Conservation (phyloP, 805 yeast species). For the Brettanomyces naardenensis region DNA sequence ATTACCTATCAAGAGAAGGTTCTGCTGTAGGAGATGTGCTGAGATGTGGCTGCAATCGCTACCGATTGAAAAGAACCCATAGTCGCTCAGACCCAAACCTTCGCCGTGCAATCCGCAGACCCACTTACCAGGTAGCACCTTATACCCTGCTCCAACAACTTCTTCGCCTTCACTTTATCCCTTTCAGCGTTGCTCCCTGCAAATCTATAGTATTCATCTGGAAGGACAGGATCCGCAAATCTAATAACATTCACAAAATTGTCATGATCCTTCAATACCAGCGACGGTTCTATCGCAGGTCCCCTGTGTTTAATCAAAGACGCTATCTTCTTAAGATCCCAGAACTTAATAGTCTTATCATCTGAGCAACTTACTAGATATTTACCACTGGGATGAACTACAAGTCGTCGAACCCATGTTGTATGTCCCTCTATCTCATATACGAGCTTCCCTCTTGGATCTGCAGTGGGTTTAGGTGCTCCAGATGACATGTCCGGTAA, state of each 20-base stretch:
- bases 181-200: slow-evolving; percentile 17
- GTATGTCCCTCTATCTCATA: slow-evolving; percentile 64
- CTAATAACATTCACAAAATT: slow-evolving; percentile 63
- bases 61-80: slow-evolving; percentile 2
- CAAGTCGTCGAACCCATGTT: slow-evolving; percentile 75
- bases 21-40: slow-evolving; percentile 47
- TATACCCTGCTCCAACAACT: slow-evolving; percentile 36
- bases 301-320: slow-evolving; percentile 6
- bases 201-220: slow-evolving; percentile 8
- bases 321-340: slow-evolving; percentile 50
- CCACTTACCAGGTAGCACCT: slow-evolving; percentile 61
- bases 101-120: slow-evolving; percentile 47
- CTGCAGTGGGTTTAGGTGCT: slow-evolving; percentile 37
- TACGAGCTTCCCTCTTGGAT: slow-evolving; percentile 54
- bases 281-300: slow-evolving; percentile 20
- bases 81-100: slow-evolving; percentile 39
- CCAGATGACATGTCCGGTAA: slow-evolving; percentile 43
- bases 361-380: slow-evolving; percentile 68
- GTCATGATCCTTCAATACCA: slow-evolving; percentile 51
- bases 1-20: slow-evolving; percentile 46
- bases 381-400: slow-evolving; percentile 69
- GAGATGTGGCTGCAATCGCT: slow-evolving; percentile 21
- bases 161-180: slow-evolving; percentile 20
- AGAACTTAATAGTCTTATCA: slow-evolving; percentile 65
- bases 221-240: slow-evolving; percentile 42